These are phyloP conservation scores for Oryza brachyantha DNA, from an alignment of 176 grass and related monocot genomes.

Conservation along the genomic window DNA sequence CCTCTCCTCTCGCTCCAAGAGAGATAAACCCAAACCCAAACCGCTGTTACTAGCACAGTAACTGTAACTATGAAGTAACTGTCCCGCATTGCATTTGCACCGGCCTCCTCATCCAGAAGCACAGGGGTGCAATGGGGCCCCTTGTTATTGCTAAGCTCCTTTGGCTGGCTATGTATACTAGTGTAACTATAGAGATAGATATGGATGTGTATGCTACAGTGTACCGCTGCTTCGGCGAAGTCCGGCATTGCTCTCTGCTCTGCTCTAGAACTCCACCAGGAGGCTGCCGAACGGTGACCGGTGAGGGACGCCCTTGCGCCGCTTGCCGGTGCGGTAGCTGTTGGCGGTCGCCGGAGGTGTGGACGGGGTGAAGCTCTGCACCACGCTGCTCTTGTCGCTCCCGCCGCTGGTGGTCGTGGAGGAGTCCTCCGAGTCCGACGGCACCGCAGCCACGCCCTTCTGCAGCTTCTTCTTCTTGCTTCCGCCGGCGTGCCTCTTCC, in stretches of 20 bases:
- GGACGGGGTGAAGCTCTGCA: constrained; percentile 69
- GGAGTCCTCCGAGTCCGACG: constrained; percentile 64
- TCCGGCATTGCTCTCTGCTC: not conserved
- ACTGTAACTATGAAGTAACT: constrained; percentile 12
- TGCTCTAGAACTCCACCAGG: constrained; percentile 53
- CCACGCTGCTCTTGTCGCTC: constrained; percentile 70
- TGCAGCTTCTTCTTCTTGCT: constrained; percentile 41
- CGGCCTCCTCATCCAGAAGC: constrained; percentile 55
- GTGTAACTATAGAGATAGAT: constrained; percentile 15
- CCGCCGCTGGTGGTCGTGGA: constrained; percentile 52
- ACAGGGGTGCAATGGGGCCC: constrained; percentile 29
- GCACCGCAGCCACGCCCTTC: not conserved
- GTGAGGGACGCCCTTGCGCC: constrained; percentile 92
- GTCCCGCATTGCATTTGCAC: constrained; percentile 38
- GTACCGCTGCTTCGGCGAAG: not conserved
- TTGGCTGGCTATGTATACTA: constrained; percentile 1
- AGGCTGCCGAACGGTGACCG: constrained; percentile 83
- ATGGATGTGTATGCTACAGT: constrained; percentile 41
- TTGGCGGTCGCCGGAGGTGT: constrained; percentile 58
- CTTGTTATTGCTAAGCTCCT: constrained; percentile 40
- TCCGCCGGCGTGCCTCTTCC: constrained; percentile 39
- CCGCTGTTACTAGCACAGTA: constrained; percentile 30
- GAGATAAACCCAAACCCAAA: constrained; percentile 25
- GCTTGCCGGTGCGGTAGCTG: constrained; percentile 61
- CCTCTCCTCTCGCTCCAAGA: not conserved